A percentile compares a stretch with the other conserved stretches of the same genome.
Conservation (phyloP, 495 filamentous ascomycete genomes). For the Daldinia bambusicola region DNA sequence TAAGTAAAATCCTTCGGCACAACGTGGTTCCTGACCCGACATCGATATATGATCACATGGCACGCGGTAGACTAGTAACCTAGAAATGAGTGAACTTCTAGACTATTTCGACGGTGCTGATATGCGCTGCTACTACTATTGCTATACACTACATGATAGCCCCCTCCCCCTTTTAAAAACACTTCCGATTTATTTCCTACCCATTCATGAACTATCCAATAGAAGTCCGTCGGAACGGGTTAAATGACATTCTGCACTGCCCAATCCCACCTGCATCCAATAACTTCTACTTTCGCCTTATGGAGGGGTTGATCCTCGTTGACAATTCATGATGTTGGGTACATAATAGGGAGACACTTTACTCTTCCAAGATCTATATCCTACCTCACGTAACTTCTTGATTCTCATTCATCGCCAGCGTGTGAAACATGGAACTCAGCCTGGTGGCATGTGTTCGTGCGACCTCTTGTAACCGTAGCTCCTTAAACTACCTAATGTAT, state of each 20-base stretch:
- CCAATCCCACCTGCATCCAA: constrained; percentile 6
- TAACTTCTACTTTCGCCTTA: neutral
- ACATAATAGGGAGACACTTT: neutral
- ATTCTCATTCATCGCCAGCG: constrained; percentile 22
- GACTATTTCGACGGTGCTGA: neutral
- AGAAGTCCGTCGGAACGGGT: constrained; percentile 9
- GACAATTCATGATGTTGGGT: constrained; percentile 1
- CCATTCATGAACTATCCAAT: constrained; percentile 24
- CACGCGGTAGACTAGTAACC: neutral
- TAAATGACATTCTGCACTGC: constrained; percentile 31
- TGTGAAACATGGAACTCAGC: constrained; percentile 30
- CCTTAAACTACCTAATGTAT: neutral
- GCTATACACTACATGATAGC: neutral
- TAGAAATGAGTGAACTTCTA: no score
- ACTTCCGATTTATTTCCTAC: constrained; percentile 5
- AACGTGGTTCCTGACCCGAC: constrained; percentile 28
- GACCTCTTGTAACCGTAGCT: neutral
- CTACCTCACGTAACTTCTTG: constrained; percentile 23
- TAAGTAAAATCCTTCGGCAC: constrained; percentile 21
- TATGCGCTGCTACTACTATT: neutral
- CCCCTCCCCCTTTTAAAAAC: constrained; percentile 21
- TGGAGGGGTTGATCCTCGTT: constrained; percentile 38
- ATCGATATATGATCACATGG: constrained; percentile 26
- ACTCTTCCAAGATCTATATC: constrained; percentile 4
- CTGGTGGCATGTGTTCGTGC: constrained; percentile 17